Evolutionary conservation across 2,329 filamentous ascomycete species (phyloP), one percentile per base, ranked within the genome.

Genomic region (Calonectria multiphialidica): DNA sequence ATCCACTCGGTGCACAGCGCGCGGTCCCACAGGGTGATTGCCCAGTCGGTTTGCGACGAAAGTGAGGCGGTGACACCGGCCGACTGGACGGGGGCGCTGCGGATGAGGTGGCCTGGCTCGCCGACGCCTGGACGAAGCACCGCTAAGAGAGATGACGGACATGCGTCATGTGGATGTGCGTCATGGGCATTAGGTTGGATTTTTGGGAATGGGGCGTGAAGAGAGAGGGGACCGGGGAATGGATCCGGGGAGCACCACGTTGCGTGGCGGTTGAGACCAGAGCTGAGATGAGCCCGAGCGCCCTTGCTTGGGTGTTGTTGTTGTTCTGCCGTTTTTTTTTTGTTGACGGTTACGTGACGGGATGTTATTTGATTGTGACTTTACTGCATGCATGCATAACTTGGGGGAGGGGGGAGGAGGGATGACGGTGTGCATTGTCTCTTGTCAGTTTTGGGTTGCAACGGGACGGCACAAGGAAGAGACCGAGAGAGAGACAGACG

Each of bases 141-240:
- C 15, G 57, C 59, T 64, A 62, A 40, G 63, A 57, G 55, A 53
- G 42, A 72, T 72, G 70, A 72, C 70, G 62, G 61, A 69, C 70
- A 72, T 72, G 66, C 55, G 57, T 66, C 53, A 70, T 66, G 66
- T 71, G 69, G 57, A 68, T 71, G 68, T 72, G 70, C 70, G 62
- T 66, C 53, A 69, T 66, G 64, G 33, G 61, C 70, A 69, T 66
- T 62, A 53, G 50, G 42, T 42, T 50, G 42, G 37, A 30, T 30
- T 30, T 30, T 30, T 30, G 53, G 47, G 45, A 3, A 10, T 37
- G 35, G 9, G 35, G 6, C 5, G 35, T 37, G 28, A 30, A 4
- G 28, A 37, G 35, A 3, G 35, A 12, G 13, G 35, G 9, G 35
- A 3, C 61, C 53, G 61, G 33, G 61, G 66, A 63, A 68, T 35